These are phyloP conservation scores for Eutypella sp. DNA, from an alignment of 2,329 filamentous ascomycete genomes.

Conservation along the genomic window DNA sequence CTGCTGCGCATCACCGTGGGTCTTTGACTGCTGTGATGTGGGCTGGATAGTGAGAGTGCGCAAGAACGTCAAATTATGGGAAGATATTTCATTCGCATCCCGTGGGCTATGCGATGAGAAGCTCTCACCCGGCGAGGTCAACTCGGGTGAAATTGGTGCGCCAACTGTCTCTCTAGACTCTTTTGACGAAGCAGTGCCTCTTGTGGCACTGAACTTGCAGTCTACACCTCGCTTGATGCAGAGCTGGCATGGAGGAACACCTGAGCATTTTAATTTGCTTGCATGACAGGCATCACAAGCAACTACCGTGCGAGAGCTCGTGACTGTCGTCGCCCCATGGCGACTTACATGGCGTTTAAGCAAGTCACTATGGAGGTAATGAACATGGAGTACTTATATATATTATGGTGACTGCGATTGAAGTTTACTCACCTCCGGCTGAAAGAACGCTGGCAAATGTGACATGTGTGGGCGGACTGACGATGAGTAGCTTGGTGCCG, in stretches of 20 bases:
- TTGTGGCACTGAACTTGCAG: neutral
- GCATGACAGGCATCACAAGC: constrained; percentile 3
- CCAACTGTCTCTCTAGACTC: neutral
- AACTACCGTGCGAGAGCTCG: neutral
- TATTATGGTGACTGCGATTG: neutral
- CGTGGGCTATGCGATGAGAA: neutral
- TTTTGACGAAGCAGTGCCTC: neutral
- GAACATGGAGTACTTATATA: neutral
- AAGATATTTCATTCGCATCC: neutral
- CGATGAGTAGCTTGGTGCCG: constrained; percentile 4
- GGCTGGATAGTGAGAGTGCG: neutral
- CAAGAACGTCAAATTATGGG: neutral
- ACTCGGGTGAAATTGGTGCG: no score
- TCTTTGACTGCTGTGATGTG: neutral
- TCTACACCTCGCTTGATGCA: neutral
- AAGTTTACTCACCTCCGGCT: neutral
- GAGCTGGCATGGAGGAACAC: neutral
- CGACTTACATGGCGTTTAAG: constrained; percentile 1
- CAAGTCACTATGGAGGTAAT: neutral
- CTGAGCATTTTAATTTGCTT: neutral
- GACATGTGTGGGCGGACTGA: neutral
- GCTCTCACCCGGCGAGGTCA: neutral
- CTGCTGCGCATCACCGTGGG: neutral
- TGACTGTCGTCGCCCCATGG: neutral
- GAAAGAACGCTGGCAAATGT: constrained; percentile 1